Evolutionary conservation across 2,329 filamentous ascomycete genomes (phyloP).

Genomic region (Pseudocercospora vitis): DNA sequence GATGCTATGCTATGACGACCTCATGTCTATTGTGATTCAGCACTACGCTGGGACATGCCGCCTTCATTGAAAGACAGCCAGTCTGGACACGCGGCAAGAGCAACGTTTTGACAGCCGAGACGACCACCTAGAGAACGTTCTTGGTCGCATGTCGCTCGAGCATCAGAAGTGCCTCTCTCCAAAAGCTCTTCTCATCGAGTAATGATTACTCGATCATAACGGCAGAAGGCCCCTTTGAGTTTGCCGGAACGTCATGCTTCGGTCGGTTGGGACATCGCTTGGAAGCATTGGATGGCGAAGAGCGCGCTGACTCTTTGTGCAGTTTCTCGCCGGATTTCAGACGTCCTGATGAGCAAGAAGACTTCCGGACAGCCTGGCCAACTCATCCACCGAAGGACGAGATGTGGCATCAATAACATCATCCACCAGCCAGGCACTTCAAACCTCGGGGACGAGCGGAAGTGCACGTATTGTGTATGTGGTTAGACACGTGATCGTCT

Average conservation of each 20-base stretch:
- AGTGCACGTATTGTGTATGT: too few species aligned
- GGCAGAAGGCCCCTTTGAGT: slow-evolving; percentile 9
- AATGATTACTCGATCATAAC: slow-evolving; percentile 26
- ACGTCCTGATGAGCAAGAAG: too few species aligned
- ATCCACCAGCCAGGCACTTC: too few species aligned
- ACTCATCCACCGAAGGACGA: background rate
- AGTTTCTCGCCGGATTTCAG: too few species aligned
- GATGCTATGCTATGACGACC: too few species aligned
- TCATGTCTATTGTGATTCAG: too few species aligned
- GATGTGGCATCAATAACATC: too few species aligned
- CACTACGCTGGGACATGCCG: too few species aligned
- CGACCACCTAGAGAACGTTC: background rate
- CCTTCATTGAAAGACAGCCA: too few species aligned
- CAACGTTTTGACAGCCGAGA: background rate
- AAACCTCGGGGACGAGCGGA: too few species aligned
- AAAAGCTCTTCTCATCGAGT: slow-evolving; percentile 19
- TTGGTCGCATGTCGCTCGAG: background rate
- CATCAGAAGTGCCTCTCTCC: background rate
- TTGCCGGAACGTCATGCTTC: slow-evolving; percentile 1
- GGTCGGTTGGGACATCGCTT: background rate
- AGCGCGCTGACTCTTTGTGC: too few species aligned
- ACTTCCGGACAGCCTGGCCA: background rate
- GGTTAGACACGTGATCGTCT: background rate
- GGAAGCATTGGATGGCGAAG: too few species aligned
- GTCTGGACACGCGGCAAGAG: background rate